These are phyloP conservation scores for Juncus inflexus DNA, from an alignment of 176 grass and related monocot genomes.

Conservation along the genomic window DNA sequence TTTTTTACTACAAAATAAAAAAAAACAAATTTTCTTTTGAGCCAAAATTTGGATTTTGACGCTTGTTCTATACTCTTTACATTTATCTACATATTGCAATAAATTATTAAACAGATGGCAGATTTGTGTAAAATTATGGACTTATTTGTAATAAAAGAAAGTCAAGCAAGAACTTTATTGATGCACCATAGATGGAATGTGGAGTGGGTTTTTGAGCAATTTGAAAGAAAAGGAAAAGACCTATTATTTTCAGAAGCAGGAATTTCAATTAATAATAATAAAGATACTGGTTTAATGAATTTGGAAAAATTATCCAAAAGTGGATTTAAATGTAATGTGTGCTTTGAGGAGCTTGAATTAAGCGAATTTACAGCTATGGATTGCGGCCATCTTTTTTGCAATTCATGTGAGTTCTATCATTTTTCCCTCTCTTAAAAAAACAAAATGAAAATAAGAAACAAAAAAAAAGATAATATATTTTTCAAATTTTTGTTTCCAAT, in stretches of 20 bases:
- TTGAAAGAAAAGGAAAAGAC: slow-evolving; percentile 22
- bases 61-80: background rate
- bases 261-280: background rate
- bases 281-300: background rate
- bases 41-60: background rate
- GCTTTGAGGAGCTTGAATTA: slow-evolving; percentile 17
- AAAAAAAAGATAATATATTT: background rate
- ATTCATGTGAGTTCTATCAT: slow-evolving; percentile 10
- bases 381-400: slow-evolving; percentile 25
- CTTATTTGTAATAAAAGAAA: slow-evolving; percentile 19
- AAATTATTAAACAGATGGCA: slow-evolving; percentile 15
- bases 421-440: background rate
- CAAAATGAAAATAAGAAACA: background rate
- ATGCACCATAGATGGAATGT: slow-evolving; percentile 30
- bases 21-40: background rate
- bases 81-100: background rate
- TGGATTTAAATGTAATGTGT: slow-evolving; percentile 10
- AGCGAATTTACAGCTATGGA: slow-evolving; percentile 11
- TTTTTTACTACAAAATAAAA: background rate
- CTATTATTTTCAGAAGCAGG: slow-evolving; percentile 11
- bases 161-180: slow-evolving; percentile 14
- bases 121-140: slow-evolving; percentile 21
- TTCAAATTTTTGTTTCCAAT: background rate
- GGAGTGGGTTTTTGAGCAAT: slow-evolving; percentile 9
- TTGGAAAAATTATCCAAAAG: background rate